phyloP scores from a whole-genome alignment of 768 basidiomycete species.

The Leucocoprinus leucothites region DNA sequence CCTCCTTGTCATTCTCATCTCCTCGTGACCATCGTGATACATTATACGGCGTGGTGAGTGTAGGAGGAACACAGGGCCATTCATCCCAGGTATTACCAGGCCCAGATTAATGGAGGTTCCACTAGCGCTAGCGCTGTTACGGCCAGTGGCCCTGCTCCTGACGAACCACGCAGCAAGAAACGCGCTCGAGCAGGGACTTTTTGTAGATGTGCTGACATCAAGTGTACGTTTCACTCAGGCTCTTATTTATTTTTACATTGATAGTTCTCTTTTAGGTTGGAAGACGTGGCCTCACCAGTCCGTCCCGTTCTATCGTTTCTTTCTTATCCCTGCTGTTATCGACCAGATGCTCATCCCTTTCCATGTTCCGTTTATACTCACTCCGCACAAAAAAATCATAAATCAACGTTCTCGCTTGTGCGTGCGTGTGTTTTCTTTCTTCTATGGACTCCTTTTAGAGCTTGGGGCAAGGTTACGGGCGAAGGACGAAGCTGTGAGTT shows the following conservation, averaged over 20 bases:
- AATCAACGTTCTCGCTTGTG: not conserved
- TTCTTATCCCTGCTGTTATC: not conserved
- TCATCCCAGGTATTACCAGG: slow-evolving; percentile 56
- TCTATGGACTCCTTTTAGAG: not conserved
- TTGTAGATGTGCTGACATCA: slow-evolving; percentile 33
- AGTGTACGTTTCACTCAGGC: not conserved
- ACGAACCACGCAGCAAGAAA: slow-evolving; percentile 78
- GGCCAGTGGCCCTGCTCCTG: slow-evolving; percentile 23
- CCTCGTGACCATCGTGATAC: no score
- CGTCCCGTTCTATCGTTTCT: slow-evolving; percentile 11
- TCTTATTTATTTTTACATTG: not conserved
- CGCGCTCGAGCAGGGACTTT: slow-evolving; percentile 83
- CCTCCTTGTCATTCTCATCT: no score
- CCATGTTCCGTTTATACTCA: not conserved
- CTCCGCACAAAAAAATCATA: not conserved
- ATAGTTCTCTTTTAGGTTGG: not conserved
- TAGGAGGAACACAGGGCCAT: slow-evolving; percentile 80
- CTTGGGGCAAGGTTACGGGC: not conserved
- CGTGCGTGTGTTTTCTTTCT: not conserved
- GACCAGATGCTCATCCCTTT: slow-evolving; percentile 4
- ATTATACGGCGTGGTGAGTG: not conserved
- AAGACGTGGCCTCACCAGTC: slow-evolving; percentile 13
- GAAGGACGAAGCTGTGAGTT: no score
- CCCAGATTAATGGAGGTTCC: not conserved
- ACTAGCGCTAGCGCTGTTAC: not conserved